Evolutionary conservation across 441 rosid genomes (phyloP).

Genomic region (Erodium moschatum): DNA sequence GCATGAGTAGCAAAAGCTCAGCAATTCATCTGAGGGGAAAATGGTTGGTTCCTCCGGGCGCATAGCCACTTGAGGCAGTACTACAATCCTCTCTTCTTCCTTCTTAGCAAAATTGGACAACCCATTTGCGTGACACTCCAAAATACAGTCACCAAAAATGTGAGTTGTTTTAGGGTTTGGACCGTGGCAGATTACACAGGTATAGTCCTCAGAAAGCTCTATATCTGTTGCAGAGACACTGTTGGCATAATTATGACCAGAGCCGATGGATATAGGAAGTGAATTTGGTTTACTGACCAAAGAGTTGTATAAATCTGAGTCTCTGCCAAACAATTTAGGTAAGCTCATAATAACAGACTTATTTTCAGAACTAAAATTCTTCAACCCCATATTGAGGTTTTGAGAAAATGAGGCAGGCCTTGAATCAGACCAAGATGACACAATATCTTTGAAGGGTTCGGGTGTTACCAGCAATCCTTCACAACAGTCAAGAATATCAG

Average conservation of each 20-base stretch:
- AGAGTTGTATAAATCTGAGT: slow-evolving; percentile 19
- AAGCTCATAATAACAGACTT: slow-evolving; percentile 16
- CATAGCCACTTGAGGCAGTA: slow-evolving; percentile 22
- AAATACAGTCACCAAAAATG: slow-evolving; percentile 48
- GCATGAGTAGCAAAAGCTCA: slow-evolving; percentile 21
- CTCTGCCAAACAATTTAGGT: slow-evolving; percentile 15
- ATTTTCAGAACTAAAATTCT: slow-evolving; percentile 24
- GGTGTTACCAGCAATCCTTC: slow-evolving; percentile 19
- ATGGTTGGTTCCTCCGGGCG: slow-evolving; percentile 16
- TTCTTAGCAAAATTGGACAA: slow-evolving; percentile 24
- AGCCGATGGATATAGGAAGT: slow-evolving; percentile 30
- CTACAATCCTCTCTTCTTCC: slow-evolving; percentile 29
- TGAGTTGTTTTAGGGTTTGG: slow-evolving; percentile 51
- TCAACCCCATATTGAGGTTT: slow-evolving; percentile 20
- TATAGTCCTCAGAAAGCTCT: slow-evolving; percentile 52
- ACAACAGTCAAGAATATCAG: slow-evolving; percentile 8
- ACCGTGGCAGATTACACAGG: slow-evolving; percentile 57
- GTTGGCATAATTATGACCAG: slow-evolving; percentile 18
- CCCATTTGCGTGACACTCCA: slow-evolving; percentile 42
- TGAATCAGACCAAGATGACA: slow-evolving; percentile 9
- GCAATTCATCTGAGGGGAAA: slow-evolving; percentile 27
- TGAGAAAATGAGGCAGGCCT: slow-evolving; percentile 19
- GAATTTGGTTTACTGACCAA: slow-evolving; percentile 28
- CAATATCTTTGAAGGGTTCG: slow-evolving; percentile 15
- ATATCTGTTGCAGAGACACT: slow-evolving; percentile 38